Percentiles rank a stretch among this genome's conserved stretches.
Evolutionary conservation across 179 eudicot species (phyloP).

Genomic region (Vitellaria paradoxa): DNA sequence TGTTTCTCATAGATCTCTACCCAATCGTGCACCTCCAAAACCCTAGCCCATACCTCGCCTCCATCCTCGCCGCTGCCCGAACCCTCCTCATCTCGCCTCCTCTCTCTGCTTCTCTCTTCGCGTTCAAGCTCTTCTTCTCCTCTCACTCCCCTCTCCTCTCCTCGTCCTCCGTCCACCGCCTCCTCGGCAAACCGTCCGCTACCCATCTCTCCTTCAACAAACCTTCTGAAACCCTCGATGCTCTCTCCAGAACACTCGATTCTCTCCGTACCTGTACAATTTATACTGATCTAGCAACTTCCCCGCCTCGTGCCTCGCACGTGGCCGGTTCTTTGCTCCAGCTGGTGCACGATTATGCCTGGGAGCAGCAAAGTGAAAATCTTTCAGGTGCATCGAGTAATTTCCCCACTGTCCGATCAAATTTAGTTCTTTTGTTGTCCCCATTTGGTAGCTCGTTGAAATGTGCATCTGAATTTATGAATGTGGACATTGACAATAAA

Average conservation of each 20-base stretch:
- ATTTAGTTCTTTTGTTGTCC: slow-evolving; percentile 68
- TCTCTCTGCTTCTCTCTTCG: slow-evolving; percentile 52
- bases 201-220: slow-evolving; percentile 45
- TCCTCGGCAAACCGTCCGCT: slow-evolving; percentile 23
- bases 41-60: slow-evolving; percentile 46
- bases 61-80: slow-evolving; percentile 39
- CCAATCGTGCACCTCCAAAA: slow-evolving; percentile 46
- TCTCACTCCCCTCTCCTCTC: slow-evolving; percentile 75
- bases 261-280: slow-evolving; percentile 17
- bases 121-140: slow-evolving; percentile 79
- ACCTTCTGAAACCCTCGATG: slow-evolving; percentile 35
- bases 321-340: slow-evolving; percentile 47
- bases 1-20: slow-evolving; percentile 62
- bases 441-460: slow-evolving; percentile 36
- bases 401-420: slow-evolving; percentile 35
- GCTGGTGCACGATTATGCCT: slow-evolving; percentile 50
- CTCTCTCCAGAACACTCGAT: slow-evolving; percentile 28
- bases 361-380: slow-evolving; percentile 46
- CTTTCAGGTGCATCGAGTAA: slow-evolving; percentile 18
- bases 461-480: slow-evolving; percentile 42
- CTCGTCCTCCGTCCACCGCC: slow-evolving; percentile 38
- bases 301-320: slow-evolving; percentile 25
- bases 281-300: background rate
- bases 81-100: slow-evolving; percentile 51
- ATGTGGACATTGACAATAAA: slow-evolving; percentile 18